phyloP scores from a whole-genome alignment of 2,329 filamentous ascomycete genomes.

The Ascosphaera pollenicola region DNA sequence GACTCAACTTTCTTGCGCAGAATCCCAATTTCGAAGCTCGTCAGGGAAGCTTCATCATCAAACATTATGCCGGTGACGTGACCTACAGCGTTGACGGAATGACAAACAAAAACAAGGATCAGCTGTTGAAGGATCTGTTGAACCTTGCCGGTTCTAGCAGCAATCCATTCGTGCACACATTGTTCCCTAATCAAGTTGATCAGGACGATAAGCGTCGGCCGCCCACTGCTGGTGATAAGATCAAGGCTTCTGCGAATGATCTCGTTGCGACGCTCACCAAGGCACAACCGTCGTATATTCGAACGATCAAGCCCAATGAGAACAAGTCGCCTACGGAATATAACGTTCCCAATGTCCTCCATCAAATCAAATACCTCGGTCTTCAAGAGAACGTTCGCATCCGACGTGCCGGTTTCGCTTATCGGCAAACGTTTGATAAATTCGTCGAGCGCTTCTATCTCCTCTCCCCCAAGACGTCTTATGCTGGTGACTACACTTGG shows the following conservation, averaged over 20 bases:
- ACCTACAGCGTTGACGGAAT: slow-evolving; percentile 88
- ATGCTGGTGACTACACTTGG: slow-evolving; percentile 96
- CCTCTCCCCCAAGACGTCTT: slow-evolving; percentile 80
- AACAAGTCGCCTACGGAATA: slow-evolving; percentile 94
- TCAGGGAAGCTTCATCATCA: slow-evolving; percentile 93
- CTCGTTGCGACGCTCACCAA: slow-evolving; percentile 93
- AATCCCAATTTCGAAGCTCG: slow-evolving; percentile 81
- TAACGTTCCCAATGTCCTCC: slow-evolving; percentile 74
- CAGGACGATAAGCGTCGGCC: slow-evolving; percentile 89
- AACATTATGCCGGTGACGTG: slow-evolving; percentile 96
- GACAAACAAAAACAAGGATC: slow-evolving; percentile 99
- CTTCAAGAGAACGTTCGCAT: slow-evolving; percentile 99
- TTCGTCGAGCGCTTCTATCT: slow-evolving; percentile 96
- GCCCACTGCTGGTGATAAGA: slow-evolving; percentile 88
- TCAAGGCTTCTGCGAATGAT: slow-evolving; percentile 83
- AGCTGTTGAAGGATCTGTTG: slow-evolving; percentile 79
- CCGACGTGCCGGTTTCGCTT: slow-evolving; percentile 85
- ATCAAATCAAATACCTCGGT: slow-evolving; percentile 98
- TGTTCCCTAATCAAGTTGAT: slow-evolving; percentile 87
- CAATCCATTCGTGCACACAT: slow-evolving; percentile 64
- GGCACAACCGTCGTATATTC: slow-evolving; percentile 90
- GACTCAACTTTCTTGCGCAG: slow-evolving; percentile 64
- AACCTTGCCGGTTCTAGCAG: slow-evolving; percentile 65
- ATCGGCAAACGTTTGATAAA: slow-evolving; percentile 91
- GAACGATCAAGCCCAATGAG: slow-evolving; percentile 98